A percentile compares a stretch with the other conserved stretches of the same genome.
Evolutionary conservation across 1,284 basidiomycete genomes (phyloP).

Genomic region (Cystobasidium sp.): DNA sequence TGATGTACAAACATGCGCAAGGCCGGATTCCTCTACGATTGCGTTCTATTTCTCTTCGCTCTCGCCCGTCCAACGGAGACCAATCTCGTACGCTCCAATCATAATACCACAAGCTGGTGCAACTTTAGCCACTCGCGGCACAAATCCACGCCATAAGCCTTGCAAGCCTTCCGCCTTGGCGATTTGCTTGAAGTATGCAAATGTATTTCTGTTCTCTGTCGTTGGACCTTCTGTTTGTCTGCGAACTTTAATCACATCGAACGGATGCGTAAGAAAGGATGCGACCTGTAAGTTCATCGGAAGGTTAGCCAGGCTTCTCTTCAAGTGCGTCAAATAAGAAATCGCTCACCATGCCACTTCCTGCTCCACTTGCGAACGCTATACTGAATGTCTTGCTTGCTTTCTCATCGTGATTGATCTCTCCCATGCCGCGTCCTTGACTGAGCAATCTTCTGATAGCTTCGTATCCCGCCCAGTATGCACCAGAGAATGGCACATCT

Average conservation of each 20-base stretch:
- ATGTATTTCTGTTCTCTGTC: conserved; percentile 56
- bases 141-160: conserved; percentile 81
- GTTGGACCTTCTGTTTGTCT: conserved; percentile 63
- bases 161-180: conserved; percentile 74
- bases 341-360: conserved; percentile 66
- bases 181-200: conserved; percentile 71
- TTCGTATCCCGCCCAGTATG: conserved; percentile 73
- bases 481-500: conserved; percentile 93
- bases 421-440: conserved; percentile 57
- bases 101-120: conserved; percentile 98
- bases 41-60: conserved; percentile 55
- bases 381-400: conserved; percentile 71
- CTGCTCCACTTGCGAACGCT: conserved; percentile 80
- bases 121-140: conserved; percentile 90
- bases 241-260: conserved; percentile 94
- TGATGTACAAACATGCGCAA: background rate
- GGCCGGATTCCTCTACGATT: too few relatives aligned
- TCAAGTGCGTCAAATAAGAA: conserved; percentile 1
- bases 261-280: conserved; percentile 88
- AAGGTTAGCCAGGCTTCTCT: background rate
- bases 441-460: conserved; percentile 54
- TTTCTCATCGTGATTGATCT: conserved; percentile 57
- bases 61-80: conserved; percentile 34
- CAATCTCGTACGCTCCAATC: conserved; percentile 85
- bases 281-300: conserved; percentile 62